Evolutionary conservation across 495 filamentous ascomycete genomes (phyloP).

Genomic region (Podospora appendiculata): DNA sequence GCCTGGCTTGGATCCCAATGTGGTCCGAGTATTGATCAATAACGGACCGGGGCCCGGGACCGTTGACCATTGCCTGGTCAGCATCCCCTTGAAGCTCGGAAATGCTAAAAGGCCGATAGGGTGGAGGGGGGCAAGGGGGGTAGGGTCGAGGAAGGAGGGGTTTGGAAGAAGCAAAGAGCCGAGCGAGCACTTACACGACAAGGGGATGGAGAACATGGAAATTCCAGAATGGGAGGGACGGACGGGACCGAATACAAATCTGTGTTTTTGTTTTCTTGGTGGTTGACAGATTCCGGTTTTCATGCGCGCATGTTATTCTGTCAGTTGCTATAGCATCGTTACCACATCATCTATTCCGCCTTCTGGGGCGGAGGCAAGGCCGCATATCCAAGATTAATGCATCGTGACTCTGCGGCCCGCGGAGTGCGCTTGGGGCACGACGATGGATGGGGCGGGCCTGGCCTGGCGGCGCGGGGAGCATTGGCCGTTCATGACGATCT

Average conservation of each 20-base stretch:
- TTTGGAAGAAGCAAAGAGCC: too few species aligned
- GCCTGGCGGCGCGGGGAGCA: not conserved
- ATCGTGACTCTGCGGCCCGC: slow-evolving; percentile 2
- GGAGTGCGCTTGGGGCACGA: slow-evolving; percentile 1
- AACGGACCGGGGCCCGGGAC: not conserved
- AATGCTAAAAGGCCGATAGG: too few species aligned
- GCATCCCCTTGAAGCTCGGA: not conserved
- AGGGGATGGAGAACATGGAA: too few species aligned
- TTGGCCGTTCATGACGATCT: slow-evolving; percentile 11
- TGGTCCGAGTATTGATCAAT: slow-evolving; percentile 4
- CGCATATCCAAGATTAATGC: not conserved
- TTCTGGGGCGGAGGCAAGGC: not conserved
- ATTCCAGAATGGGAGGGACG: too few species aligned
- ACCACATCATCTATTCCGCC: not conserved
- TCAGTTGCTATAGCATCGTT: not conserved
- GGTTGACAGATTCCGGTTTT: too few species aligned
- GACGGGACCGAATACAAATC: too few species aligned
- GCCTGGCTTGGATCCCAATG: slow-evolving; percentile 3
- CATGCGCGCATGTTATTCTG: not conserved
- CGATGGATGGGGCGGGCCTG: not conserved
- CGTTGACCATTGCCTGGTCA: not conserved
- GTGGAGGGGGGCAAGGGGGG: too few species aligned
- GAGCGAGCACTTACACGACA: too few species aligned
- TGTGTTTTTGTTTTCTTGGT: too few species aligned
- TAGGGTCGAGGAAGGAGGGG: too few species aligned